phyloP scores from a whole-genome alignment of 2,329 filamentous ascomycete species.

The Fusarium keratoplasticum region DNA sequence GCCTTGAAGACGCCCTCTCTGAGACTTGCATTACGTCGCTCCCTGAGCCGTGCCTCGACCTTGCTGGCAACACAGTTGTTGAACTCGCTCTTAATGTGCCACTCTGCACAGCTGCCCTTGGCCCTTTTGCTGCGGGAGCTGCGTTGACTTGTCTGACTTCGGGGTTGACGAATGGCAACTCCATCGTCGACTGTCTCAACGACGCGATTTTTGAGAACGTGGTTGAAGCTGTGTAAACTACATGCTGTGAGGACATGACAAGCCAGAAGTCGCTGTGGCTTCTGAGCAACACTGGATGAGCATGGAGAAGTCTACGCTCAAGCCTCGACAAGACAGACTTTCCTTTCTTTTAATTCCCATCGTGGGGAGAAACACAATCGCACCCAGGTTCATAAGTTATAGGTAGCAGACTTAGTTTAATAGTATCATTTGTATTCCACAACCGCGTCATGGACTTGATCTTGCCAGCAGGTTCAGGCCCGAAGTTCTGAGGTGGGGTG shows the following conservation, averaged over 20 bases:
- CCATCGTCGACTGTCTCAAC: neutral
- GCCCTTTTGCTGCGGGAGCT: neutral
- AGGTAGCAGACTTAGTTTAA: neutral
- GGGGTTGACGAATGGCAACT: neutral
- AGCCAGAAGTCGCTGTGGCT: neutral
- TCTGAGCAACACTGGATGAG: neutral
- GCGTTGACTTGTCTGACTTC: neutral
- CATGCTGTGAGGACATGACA: neutral
- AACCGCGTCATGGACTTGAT: neutral
- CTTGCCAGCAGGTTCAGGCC: too few relatives aligned
- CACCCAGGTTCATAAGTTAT: neutral
- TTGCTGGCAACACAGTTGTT: neutral
- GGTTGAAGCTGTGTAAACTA: neutral
- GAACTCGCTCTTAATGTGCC: neutral
- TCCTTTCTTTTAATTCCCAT: neutral
- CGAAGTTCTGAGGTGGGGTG: too few relatives aligned
- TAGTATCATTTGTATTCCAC: neutral
- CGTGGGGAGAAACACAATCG: neutral
- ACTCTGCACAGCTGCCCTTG: neutral
- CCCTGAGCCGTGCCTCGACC: neutral
- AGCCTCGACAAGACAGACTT: neutral
- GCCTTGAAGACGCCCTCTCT: neutral
- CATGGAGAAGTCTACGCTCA: neutral
- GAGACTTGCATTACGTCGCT: neutral
- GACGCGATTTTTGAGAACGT: neutral